These are phyloP conservation scores for Metarhizium brunneum DNA, from an alignment of 2,329 filamentous ascomycete genomes.

Conservation along the genomic window DNA sequence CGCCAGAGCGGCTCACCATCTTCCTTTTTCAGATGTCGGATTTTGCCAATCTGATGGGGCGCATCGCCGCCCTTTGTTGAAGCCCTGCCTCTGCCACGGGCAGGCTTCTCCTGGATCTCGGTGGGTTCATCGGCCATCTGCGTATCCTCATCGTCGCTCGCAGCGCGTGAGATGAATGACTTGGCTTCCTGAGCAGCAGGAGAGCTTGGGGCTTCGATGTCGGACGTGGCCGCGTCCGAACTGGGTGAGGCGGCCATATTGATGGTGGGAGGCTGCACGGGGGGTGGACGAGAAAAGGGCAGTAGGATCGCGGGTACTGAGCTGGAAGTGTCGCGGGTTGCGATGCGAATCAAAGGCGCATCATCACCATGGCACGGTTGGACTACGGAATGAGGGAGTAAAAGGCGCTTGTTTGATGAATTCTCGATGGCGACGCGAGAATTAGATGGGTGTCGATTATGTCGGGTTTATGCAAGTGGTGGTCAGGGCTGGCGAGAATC, in stretches of 20 bases:
- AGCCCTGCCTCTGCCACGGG: slow-evolving; percentile 25
- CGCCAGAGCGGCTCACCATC: slow-evolving; percentile 83
- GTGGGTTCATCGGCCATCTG: slow-evolving; percentile 33
- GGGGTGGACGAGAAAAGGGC: neutral
- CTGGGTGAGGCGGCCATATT: slow-evolving; percentile 31
- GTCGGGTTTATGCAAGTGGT: neutral
- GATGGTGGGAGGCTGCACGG: neutral
- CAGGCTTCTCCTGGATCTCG: slow-evolving; percentile 31
- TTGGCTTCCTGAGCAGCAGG: slow-evolving; percentile 32
- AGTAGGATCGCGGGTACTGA: neutral
- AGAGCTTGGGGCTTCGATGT: slow-evolving; percentile 36
- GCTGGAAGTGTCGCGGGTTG: neutral
- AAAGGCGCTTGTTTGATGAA: neutral
- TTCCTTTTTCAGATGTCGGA: slow-evolving; percentile 78
- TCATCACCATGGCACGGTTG: slow-evolving; percentile 5
- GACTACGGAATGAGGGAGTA: neutral
- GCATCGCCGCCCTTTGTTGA: slow-evolving; percentile 23
- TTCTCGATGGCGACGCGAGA: neutral
- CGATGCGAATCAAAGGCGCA: slow-evolving; percentile 11
- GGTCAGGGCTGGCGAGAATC: neutral
- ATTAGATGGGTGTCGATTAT: neutral
- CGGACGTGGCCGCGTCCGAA: slow-evolving; percentile 33
- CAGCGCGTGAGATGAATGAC: slow-evolving; percentile 35
- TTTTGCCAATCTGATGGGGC: slow-evolving; percentile 51
- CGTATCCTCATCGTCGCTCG: slow-evolving; percentile 38